phyloP scores from a whole-genome alignment of 441 rosid species.

The Gossypium aridum region DNA sequence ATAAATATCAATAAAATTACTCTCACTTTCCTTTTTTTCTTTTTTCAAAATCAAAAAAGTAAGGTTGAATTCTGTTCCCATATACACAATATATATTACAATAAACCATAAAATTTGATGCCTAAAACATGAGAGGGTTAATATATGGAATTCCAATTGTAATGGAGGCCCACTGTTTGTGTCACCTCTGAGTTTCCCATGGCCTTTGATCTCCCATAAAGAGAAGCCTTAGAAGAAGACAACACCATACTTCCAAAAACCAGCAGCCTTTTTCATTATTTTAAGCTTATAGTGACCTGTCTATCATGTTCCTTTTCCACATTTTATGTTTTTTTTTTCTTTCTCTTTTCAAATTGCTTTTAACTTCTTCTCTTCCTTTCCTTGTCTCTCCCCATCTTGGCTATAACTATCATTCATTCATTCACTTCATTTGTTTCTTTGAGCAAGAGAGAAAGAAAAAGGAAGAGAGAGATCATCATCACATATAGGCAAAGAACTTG shows the following conservation, averaged over 20 bases:
- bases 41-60: neutral
- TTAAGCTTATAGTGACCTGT: constrained; percentile 42
- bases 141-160: neutral
- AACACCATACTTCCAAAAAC: constrained; percentile 49
- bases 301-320: constrained; percentile 41
- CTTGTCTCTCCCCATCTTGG: neutral
- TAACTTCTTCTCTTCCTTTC: constrained; percentile 14
- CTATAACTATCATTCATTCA: neutral
- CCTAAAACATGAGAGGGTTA: neutral
- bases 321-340: neutral
- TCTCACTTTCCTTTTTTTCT: too few species aligned
- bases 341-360: neutral
- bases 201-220: constrained; percentile 5
- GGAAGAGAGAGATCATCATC: neutral
- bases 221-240: constrained; percentile 42
- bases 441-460: neutral
- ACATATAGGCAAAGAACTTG: constrained; percentile 9
- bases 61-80: neutral
- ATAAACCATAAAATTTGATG: neutral
- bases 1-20: neutral
- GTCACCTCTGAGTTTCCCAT: constrained; percentile 7
- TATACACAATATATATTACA: too few species aligned
- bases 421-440: constrained; percentile 3
- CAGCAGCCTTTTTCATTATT: constrained; percentile 37
- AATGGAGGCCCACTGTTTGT: constrained; percentile 33